Conservation (phyloP, 2,329 filamentous ascomycete species). For the Diaporthe sp. region DNA sequence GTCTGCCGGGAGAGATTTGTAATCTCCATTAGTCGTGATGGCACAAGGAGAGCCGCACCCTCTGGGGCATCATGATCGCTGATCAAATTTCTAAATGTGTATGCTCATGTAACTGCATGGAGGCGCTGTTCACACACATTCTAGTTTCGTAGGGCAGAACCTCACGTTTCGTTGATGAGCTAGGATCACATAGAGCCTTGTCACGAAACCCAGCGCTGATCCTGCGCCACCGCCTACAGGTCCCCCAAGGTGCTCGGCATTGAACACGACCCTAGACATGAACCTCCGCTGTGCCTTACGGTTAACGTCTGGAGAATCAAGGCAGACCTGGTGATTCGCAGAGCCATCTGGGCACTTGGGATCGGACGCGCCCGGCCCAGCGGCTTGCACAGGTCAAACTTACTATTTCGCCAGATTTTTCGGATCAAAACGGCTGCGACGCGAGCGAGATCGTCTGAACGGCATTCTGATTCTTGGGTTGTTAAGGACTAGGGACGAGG, state of each 20-base stretch:
- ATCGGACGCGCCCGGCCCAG: constrained; percentile 4
- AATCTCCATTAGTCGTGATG: not conserved
- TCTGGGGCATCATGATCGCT: not conserved
- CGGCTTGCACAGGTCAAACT: constrained; percentile 20
- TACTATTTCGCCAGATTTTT: constrained; percentile 22
- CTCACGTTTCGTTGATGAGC: constrained; percentile 9
- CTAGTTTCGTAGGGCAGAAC: constrained; percentile 17
- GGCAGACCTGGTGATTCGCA: not conserved
- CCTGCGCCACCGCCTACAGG: constrained; percentile 18
- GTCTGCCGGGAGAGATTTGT: not conserved
- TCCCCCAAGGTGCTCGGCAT: constrained; percentile 4
- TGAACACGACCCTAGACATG: not conserved
- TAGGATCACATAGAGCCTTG: not conserved
- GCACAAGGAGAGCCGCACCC: not conserved
- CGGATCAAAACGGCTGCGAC: constrained; percentile 27
- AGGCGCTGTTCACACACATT: not conserved
- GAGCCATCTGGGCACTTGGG: not conserved
- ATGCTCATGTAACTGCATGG: constrained; percentile 5
- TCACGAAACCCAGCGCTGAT: not conserved
- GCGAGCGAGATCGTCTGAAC: constrained; percentile 30
- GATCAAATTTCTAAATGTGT: constrained; percentile 5
- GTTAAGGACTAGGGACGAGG: constrained; percentile 22
- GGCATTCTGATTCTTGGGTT: constrained; percentile 21
- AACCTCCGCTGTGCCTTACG: not conserved
- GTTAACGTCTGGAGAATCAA: not conserved